Base-by-base conservation (phyloP, 768 basidiomycete species). In the Tylopilus cervinicoccineus region DNA sequence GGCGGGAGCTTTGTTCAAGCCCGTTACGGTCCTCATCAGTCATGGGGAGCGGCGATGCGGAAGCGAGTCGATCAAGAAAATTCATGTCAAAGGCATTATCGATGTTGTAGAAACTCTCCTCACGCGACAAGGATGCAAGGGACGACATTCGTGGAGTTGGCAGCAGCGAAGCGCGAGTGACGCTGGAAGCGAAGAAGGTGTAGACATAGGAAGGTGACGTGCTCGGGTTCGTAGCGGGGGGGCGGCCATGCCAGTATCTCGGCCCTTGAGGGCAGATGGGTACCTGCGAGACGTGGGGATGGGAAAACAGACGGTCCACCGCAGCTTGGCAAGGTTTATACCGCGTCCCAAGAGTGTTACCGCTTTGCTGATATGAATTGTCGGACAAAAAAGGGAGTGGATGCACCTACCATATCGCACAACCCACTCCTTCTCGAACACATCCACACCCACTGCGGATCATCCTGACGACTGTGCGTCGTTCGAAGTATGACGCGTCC, bases 391-490 rank as follows among this genome's bases (percentile, higher is more conserved):
- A 44, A 36, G 29, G 1, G 22, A 26, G 38, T 4, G 38, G 5
- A 34, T 8, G 29, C 6, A 65, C 75, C 59, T 44, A 74, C 80
- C 81, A 84, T 38, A 72, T 72, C 3, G 76, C 72, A 66, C 85
- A 88, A 17, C 81, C 85, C 10, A 88, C 70, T 6, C 83, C 84
- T 62, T 86, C 83, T 28, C 80, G 75, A 32, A 80, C 62, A 56
- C 85, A 88, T 13, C 84, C 83, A 54, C 85, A 87, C 3, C 78
- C 67, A 52, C 76, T 79, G 51, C 70, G 71, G 47, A 76, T 69
- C 62, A 79, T 76, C 62, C 74, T 75, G 32, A 76, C 72, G 16
- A 75, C 68, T 13, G 72, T 67, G 12, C 68, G 54, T 28, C 74
- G 65, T 53, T 80, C 78, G 60, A 86, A 83, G 64, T 86, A 86